Conservation (phyloP, 1,139 yeast species). For the Hemisphaericaspora subhashii region DNA sequence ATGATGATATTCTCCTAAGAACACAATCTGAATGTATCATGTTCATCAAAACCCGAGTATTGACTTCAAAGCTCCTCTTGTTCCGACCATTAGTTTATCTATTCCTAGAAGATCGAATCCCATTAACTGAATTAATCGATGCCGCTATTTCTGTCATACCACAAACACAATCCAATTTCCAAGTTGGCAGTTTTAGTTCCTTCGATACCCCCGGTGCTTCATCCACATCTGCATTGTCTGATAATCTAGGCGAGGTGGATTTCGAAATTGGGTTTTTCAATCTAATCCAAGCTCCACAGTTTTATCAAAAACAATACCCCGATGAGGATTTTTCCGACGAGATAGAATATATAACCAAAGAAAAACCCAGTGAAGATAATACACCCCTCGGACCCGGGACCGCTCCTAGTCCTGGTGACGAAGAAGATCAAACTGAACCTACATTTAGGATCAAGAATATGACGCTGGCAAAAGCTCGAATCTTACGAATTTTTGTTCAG, state of each 20-base stretch:
- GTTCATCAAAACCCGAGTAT: slow-evolving; percentile 40
- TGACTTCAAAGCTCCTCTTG: slow-evolving; percentile 33
- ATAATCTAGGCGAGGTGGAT: slow-evolving; percentile 13
- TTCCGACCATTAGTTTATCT: slow-evolving; percentile 40
- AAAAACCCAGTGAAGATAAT: slow-evolving; percentile 11
- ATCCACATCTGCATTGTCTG: slow-evolving; percentile 3
- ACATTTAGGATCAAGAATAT: slow-evolving; percentile 18
- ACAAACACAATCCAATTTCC: not conserved
- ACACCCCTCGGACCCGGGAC: no score
- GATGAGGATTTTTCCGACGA: slow-evolving; percentile 37
- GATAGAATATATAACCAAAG: slow-evolving; percentile 18
- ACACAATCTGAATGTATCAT: slow-evolving; percentile 42
- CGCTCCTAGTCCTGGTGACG: no score
- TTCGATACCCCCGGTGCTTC: slow-evolving; percentile 11
- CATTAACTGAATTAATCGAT: slow-evolving; percentile 24
- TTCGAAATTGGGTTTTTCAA: slow-evolving; percentile 25
- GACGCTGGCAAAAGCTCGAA: slow-evolving; percentile 21
- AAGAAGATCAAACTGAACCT: slow-evolving; percentile 16
- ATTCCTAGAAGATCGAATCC: slow-evolving; percentile 33
- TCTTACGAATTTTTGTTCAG: slow-evolving; percentile 27
- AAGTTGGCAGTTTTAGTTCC: slow-evolving; percentile 5
- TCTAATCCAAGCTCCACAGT: slow-evolving; percentile 30
- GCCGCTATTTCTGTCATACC: slow-evolving; percentile 24
- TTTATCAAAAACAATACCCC: slow-evolving; percentile 28
- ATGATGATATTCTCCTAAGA: slow-evolving; percentile 22